Evolutionary conservation across 2,329 filamentous ascomycete species (phyloP), one percentile per base, ranked within the genome.

Genomic region (Cyanodermella asteris): DNA sequence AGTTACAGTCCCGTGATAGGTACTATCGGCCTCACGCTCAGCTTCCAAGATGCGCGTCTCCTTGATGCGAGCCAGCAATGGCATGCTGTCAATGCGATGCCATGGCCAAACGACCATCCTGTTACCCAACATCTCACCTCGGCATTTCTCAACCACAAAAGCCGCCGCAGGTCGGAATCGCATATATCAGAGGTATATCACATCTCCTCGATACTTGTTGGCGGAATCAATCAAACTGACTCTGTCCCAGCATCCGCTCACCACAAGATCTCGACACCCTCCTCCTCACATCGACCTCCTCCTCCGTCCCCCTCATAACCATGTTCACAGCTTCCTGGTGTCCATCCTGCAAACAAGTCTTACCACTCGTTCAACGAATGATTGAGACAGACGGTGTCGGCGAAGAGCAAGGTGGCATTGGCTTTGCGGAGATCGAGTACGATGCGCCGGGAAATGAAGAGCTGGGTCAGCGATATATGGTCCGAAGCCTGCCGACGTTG

Each of bases 251-350:
- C n/a, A 37, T 60, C 23, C 54, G 57, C 26, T 44, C 41, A 16
- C 52, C 55, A 24, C 43, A 51, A 18, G 56, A 60, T 30, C 44
- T 60, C 7, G 45, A 55, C 27, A 56, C 47, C 5, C 48, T 61
- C 6, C 50, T 51, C 5, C 44, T 59, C 23, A 47, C 56, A 31
- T 55, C 51, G 10, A 48, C 55, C 7, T 51, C 47, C 33, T 47
- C 41, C 8, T 47, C 52, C 20, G 41, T 44, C 6, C 45, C 55
- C 0, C 38, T 61, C 1, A 46, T 61, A 22, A 61, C 57, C 0
- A 39, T 60, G 7, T 61, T 56, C 56, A 55, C 47, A 20, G 52
- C 57, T 3, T 49, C 48, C 4, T 61, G 53, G 51, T 55, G 51
- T 31, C 37, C 43, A 2, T 50, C 48, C 5, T 59, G 54, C 37